A percentile compares a stretch with the other conserved stretches of the same genome.
These are phyloP conservation scores for Pseudocercospora pini-densiflorae DNA, from an alignment of 2,329 filamentous ascomycete genomes.

Conservation along the genomic window DNA sequence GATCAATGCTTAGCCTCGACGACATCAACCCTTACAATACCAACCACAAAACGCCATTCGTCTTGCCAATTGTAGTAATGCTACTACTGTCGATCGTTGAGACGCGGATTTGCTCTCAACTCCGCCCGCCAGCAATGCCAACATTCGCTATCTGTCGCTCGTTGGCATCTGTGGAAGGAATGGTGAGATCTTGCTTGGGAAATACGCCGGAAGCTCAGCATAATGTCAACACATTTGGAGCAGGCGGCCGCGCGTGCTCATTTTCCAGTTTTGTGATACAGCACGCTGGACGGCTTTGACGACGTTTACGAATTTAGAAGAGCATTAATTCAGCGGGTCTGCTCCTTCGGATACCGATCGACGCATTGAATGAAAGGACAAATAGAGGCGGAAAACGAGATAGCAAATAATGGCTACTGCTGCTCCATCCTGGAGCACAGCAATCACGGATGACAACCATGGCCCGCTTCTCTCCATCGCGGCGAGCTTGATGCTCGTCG, in stretches of 20 bases:
- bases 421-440: conserved; percentile 15
- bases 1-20: conserved; percentile 5
- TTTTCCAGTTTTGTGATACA: too few relatives aligned
- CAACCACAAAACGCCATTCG: neutral
- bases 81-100: neutral
- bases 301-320: too few relatives aligned
- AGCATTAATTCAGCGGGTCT: too few relatives aligned
- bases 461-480: conserved; percentile 22
- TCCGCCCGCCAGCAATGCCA: neutral
- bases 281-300: too few relatives aligned
- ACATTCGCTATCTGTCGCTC: conserved; percentile 1
- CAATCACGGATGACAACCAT: conserved; percentile 17
- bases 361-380: neutral
- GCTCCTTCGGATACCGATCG: too few relatives aligned
- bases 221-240: too few relatives aligned
- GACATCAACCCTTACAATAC: neutral
- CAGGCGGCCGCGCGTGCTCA: too few relatives aligned
- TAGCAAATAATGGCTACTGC: neutral
- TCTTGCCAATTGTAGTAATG: neutral
- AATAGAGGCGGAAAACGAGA: conserved; percentile 4
- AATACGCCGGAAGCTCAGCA: too few relatives aligned
- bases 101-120: neutral
- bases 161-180: neutral
- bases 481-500: conserved; percentile 22
- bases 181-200: neutral